Conservation (phyloP, 371 early-diverging fungal genomes). For the Mucor piriformis region DNA sequence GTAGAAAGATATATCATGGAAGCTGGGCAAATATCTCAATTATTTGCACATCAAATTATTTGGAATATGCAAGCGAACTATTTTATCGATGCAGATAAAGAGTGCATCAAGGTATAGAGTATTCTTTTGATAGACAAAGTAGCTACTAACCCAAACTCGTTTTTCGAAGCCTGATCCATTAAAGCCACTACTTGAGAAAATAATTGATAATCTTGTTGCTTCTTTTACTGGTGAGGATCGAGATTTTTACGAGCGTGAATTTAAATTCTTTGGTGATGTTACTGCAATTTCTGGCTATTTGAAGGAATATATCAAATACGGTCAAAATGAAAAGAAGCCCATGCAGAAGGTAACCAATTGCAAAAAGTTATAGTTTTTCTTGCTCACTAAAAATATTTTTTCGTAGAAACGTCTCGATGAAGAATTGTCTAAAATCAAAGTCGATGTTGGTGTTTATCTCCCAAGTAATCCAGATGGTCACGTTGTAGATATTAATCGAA, state of each 20-base stretch:
- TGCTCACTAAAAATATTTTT: not conserved
- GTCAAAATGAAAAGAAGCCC: constrained; percentile 95
- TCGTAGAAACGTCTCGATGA: constrained; percentile 81
- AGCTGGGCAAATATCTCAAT: constrained; percentile 89
- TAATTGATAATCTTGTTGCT: constrained; percentile 78
- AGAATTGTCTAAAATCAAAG: constrained; percentile 90
- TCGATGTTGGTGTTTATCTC: constrained; percentile 97
- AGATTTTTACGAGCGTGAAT: constrained; percentile 93
- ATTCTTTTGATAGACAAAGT: no score
- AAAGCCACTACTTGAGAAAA: constrained; percentile 86
- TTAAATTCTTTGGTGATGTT: constrained; percentile 92
- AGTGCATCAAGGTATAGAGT: constrained; percentile 37
- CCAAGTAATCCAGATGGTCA: constrained; percentile 97
- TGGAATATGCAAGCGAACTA: constrained; percentile 99
- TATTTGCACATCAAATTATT: constrained; percentile 99
- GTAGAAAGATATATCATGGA: constrained; percentile 91
- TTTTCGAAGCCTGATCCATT: constrained; percentile 66
- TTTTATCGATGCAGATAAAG: constrained; percentile 86
- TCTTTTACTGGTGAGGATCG: constrained; percentile 85
- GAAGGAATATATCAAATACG: constrained; percentile 92
- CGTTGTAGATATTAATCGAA: constrained; percentile 94
- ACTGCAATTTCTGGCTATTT: constrained; percentile 97
- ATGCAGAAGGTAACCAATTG: constrained; percentile 49
- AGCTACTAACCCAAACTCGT: no score
- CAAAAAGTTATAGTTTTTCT: not conserved